These are phyloP conservation scores for Strombidium stylifer DNA, from an alignment of 73 alveolate genomes.

Conservation along the genomic window DNA sequence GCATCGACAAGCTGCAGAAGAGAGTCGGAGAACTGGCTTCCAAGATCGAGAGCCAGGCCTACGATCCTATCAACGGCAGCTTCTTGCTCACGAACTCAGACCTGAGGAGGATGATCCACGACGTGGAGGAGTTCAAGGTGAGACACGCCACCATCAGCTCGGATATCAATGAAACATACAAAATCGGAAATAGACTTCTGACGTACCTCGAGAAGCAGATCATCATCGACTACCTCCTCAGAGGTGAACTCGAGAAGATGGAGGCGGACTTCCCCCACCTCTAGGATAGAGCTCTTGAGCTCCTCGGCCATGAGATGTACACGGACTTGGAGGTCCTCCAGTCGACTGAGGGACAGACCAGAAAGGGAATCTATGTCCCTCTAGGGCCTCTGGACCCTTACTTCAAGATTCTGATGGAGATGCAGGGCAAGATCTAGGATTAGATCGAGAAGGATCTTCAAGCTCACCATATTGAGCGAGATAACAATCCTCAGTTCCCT, in stretches of 20 bases:
- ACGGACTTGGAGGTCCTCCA: background rate
- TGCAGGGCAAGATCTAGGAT: background rate
- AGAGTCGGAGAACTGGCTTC: conserved; percentile 11
- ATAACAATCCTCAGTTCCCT: too few relatives aligned
- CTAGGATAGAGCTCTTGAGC: conserved; percentile 36
- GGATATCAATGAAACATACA: conserved; percentile 38
- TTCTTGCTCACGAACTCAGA: conserved; percentile 7
- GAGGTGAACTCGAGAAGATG: conserved; percentile 14
- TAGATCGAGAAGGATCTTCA: too few relatives aligned
- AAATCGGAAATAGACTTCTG: conserved; percentile 22
- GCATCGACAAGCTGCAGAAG: conserved; percentile 37
- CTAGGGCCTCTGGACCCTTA: background rate
- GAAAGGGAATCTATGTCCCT: background rate
- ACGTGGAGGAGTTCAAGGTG: conserved; percentile 32
- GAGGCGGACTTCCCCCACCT: conserved; percentile 41
- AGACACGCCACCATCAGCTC: conserved; percentile 19
- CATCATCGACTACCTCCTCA: conserved; percentile 25
- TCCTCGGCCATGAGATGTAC: conserved; percentile 33
- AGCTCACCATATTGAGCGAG: too few relatives aligned
- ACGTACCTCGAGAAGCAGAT: conserved; percentile 37
- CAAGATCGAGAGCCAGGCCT: background rate
- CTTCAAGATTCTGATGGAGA: background rate
- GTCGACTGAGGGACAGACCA: background rate
- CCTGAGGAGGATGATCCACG: background rate
- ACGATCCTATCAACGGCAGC: conserved; percentile 20